Percentiles rank a stretch among this genome's conserved stretches.
phyloP scores from a whole-genome alignment of 352 stramenopile species.

The Phytophthora aleatoria region DNA sequence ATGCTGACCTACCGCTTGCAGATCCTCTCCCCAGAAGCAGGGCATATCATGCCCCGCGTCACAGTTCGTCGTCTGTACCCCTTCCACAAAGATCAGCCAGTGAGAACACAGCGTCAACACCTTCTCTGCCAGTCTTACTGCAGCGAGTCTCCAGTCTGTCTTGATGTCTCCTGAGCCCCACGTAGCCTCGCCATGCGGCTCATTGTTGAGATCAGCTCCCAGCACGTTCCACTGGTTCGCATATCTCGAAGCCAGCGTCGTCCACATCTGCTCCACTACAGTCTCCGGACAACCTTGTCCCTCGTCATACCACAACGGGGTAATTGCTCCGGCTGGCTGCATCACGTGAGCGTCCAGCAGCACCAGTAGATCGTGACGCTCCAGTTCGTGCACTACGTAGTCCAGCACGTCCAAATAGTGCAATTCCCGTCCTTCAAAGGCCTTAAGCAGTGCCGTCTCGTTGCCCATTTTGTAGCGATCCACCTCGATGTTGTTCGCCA shows the following conservation, averaged over 20 bases:
- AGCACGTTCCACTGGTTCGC: conserved; percentile 49
- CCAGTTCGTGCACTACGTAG: conserved; percentile 44
- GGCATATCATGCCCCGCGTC: conserved; percentile 32
- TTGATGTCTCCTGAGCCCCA: conserved; percentile 45
- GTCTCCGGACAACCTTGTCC: conserved; percentile 20
- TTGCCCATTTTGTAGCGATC: conserved; percentile 55
- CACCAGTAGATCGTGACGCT: conserved; percentile 41
- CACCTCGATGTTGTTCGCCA: conserved; percentile 38
- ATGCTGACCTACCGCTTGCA: conserved; percentile 32
- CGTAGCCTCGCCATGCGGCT: conserved; percentile 52
- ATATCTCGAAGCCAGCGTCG: conserved; percentile 42
- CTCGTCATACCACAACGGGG: conserved; percentile 50
- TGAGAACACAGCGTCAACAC: conserved; percentile 38
- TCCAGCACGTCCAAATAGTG: conserved; percentile 63
- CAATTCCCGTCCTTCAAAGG: conserved; percentile 37
- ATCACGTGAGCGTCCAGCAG: conserved; percentile 61
- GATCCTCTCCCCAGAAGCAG: conserved; percentile 63
- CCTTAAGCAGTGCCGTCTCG: conserved; percentile 33
- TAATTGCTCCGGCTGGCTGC: conserved; percentile 39
- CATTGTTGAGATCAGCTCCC: conserved; percentile 61
- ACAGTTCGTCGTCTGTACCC: conserved; percentile 44
- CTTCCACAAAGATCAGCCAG: conserved; percentile 66
- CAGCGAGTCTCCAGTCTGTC: conserved; percentile 58
- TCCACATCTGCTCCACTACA: conserved; percentile 41
- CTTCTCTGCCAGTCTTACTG: conserved; percentile 26